Evolutionary conservation across 495 filamentous ascomycete genomes (phyloP).

Genomic region (Neurospora hispaniola): DNA sequence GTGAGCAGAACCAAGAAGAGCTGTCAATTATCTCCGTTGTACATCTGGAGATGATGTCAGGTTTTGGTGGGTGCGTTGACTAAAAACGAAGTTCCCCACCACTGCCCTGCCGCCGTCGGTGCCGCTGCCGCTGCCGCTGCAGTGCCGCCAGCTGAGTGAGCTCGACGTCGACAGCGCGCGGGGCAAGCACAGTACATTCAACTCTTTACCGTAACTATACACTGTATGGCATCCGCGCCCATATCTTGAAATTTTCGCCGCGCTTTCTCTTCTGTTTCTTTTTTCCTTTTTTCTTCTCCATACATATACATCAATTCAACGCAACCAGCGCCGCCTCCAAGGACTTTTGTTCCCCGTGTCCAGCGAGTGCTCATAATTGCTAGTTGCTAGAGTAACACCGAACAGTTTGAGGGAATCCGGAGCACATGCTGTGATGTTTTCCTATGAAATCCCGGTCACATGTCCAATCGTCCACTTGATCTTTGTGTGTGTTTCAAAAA

Average conservation of each 20-base stretch:
- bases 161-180: not conserved
- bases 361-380: constrained; percentile 16
- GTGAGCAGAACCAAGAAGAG: not conserved
- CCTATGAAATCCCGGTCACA: constrained; percentile 15
- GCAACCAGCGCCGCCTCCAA: constrained; percentile 25
- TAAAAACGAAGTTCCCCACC: too few relatives aligned
- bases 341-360: constrained; percentile 18
- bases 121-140: too few relatives aligned
- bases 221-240: not conserved
- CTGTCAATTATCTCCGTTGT: too few relatives aligned
- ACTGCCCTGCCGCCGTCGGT: too few relatives aligned
- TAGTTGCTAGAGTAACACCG: constrained; percentile 27
- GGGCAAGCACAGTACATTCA: not conserved
- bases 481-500: not conserved
- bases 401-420: constrained; percentile 29
- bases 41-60: too few relatives aligned
- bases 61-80: too few relatives aligned
- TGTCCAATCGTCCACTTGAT: not conserved
- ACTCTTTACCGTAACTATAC: not conserved
- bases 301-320: constrained; percentile 7
- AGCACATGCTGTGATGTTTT: constrained; percentile 23
- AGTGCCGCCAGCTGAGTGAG: not conserved
- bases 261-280: not conserved
- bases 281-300: constrained; percentile 6
- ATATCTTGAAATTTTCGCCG: not conserved